Conservation (phyloP, 306 rosid genomes). For the Quercus glauca region DNA sequence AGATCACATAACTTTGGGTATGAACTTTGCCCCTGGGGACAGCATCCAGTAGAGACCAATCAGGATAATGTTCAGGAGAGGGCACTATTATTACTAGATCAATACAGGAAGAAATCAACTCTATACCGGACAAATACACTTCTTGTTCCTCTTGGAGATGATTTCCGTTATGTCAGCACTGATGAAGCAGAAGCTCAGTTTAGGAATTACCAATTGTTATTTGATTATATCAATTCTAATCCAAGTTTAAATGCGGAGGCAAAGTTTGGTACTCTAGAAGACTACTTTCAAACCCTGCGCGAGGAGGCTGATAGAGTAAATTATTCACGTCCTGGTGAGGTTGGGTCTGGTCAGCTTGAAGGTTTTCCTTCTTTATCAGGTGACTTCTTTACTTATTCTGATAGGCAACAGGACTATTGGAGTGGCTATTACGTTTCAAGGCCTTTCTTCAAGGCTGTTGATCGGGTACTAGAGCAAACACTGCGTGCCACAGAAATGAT, state of each 20-base stretch:
- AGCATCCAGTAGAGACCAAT: slow-evolving; percentile 70
- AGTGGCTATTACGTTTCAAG: slow-evolving; percentile 98
- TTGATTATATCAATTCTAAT: slow-evolving; percentile 84
- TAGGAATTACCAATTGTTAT: slow-evolving; percentile 78
- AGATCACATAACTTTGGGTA: slow-evolving; percentile 63
- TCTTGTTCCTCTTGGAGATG: slow-evolving; percentile 97
- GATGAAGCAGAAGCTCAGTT: slow-evolving; percentile 97
- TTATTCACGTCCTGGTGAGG: slow-evolving; percentile 71
- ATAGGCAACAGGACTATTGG: slow-evolving; percentile 96
- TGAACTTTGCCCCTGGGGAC: slow-evolving; percentile 87
- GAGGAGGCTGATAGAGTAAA: slow-evolving; percentile 86
- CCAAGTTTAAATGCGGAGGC: slow-evolving; percentile 83
- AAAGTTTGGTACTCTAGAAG: slow-evolving; percentile 90
- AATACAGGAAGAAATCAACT: slow-evolving; percentile 88
- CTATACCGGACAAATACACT: slow-evolving; percentile 91
- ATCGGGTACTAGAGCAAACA: slow-evolving; percentile 89
- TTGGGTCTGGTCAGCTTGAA: slow-evolving; percentile 71
- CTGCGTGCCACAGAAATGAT: slow-evolving; percentile 91
- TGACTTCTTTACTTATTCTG: slow-evolving; percentile 94
- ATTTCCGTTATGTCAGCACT: slow-evolving; percentile 76
- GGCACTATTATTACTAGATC: slow-evolving; percentile 81
- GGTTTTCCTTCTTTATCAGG: slow-evolving; percentile 98
- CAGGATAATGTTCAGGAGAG: slow-evolving; percentile 74
- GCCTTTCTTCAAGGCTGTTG: slow-evolving; percentile 98
- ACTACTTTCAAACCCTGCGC: slow-evolving; percentile 72